Evolutionary conservation across 495 filamentous ascomycete species (phyloP).

Genomic region (Copromyces sp.): DNA sequence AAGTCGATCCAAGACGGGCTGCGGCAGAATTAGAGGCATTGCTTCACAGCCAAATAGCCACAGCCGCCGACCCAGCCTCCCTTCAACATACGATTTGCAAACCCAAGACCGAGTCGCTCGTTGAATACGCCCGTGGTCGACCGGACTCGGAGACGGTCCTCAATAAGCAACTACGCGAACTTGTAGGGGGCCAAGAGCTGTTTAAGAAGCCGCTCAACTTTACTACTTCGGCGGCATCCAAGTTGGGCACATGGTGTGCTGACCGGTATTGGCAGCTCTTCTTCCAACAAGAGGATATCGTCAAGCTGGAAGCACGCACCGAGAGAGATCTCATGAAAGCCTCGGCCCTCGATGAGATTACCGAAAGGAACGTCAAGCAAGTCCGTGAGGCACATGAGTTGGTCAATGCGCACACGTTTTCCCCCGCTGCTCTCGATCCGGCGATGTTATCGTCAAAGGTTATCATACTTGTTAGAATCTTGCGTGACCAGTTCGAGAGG

Average conservation of each 20-base stretch:
- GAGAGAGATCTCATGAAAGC: constrained; percentile 30
- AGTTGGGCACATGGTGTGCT: constrained; percentile 80
- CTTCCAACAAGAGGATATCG: constrained; percentile 53
- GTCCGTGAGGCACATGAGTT: constrained; percentile 51
- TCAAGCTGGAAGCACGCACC: constrained; percentile 50
- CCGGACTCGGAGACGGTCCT: constrained; percentile 54
- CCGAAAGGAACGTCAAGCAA: constrained; percentile 40
- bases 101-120: constrained; percentile 48
- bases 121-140: constrained; percentile 44
- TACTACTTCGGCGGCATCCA: constrained; percentile 46
- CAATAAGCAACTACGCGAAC: constrained; percentile 41
- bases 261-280: constrained; percentile 69
- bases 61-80: constrained; percentile 55
- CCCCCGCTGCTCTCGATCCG: constrained; percentile 28
- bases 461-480: constrained; percentile 43
- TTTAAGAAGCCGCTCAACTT: constrained; percentile 52
- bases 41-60: constrained; percentile 74
- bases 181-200: constrained; percentile 45
- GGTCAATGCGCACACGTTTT: constrained; percentile 41
- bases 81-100: constrained; percentile 49
- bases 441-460: constrained; percentile 65
- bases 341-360: constrained; percentile 27
- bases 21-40: constrained; percentile 71
- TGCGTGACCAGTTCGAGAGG: constrained; percentile 47
- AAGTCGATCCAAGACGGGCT: constrained; percentile 56